phyloP scores from a whole-genome alignment of 306 rosid genomes.

The Arachis hypogaea region DNA sequence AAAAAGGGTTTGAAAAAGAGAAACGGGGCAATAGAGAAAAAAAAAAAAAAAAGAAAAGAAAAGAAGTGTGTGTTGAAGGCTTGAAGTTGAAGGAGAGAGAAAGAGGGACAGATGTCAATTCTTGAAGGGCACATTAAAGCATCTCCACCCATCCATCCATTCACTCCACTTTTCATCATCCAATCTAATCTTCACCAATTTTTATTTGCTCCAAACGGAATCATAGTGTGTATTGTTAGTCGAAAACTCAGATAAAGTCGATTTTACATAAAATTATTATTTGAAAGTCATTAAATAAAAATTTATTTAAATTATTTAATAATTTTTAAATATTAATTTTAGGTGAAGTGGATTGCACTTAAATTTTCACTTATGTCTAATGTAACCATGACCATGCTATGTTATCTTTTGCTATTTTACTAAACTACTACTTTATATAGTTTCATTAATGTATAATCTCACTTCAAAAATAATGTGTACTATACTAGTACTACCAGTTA shows the following conservation, averaged over 20 bases:
- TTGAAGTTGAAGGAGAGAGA: background rate
- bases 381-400: background rate
- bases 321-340: no score
- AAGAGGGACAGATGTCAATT: constrained; percentile 61
- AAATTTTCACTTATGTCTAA: background rate
- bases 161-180: constrained; percentile 42
- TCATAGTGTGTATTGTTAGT: background rate
- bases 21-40: constrained; percentile 12
- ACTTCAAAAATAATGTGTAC: background rate
- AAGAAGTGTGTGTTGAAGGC: constrained; percentile 13
- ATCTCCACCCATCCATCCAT: constrained; percentile 60
- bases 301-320: no score
- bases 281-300: no score
- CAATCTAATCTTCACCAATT: constrained; percentile 41
- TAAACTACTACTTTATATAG: background rate
- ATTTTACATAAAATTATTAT: no score
- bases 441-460: background rate
- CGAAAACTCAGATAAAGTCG: no score
- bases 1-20: constrained; percentile 10
- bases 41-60: background rate
- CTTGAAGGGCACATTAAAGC: constrained; percentile 51
- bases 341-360: no score
- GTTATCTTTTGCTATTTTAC: background rate
- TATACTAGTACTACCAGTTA: background rate
- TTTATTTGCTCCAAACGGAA: background rate